These are phyloP conservation scores for Halenospora varia DNA, from an alignment of 495 filamentous ascomycete species.

Conservation along the genomic window DNA sequence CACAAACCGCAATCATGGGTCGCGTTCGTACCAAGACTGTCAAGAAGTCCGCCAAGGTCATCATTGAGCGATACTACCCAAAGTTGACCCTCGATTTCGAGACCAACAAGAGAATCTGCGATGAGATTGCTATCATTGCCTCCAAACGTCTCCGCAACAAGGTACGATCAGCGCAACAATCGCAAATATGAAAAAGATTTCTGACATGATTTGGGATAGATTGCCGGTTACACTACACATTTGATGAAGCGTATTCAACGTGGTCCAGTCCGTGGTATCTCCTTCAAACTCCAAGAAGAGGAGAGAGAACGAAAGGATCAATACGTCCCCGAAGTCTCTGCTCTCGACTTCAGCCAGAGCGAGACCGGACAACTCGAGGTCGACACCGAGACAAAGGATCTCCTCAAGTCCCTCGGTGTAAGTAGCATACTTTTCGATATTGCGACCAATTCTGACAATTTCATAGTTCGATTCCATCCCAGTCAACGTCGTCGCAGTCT, in stretches of 20 bases:
- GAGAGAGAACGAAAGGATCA: conserved; percentile 99
- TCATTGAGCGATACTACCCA: conserved; percentile 99
- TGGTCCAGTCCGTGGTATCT: conserved; percentile 98
- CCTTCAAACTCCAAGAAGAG: conserved; percentile 99
- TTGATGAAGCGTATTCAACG: conserved; percentile 99
- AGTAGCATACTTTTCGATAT: conserved; percentile 33
- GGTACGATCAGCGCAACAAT: conserved; percentile 42
- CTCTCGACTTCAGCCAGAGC: conserved; percentile 91
- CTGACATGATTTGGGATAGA: conserved; percentile 47
- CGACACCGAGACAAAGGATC: conserved; percentile 94
- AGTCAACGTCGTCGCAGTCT: conserved; percentile 86
- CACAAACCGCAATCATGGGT: conserved; percentile 77
- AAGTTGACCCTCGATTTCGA: conserved; percentile 99
- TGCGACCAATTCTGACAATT: conserved; percentile 20
- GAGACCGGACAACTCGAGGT: conserved; percentile 93
- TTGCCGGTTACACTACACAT: conserved; percentile 97
- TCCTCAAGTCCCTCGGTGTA: conserved; percentile 97
- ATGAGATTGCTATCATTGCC: conserved; percentile 99
- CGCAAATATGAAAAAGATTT: not conserved
- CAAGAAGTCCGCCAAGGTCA: conserved; percentile 99
- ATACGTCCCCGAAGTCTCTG: conserved; percentile 98
- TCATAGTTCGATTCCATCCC: conserved; percentile 91
- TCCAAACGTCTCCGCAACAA: conserved; percentile 98
- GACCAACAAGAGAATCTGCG: conserved; percentile 99
- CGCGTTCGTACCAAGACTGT: conserved; percentile 98